phyloP scores from a whole-genome alignment of 2,329 filamentous ascomycete genomes.

The Exophiala dermatitidis region DNA sequence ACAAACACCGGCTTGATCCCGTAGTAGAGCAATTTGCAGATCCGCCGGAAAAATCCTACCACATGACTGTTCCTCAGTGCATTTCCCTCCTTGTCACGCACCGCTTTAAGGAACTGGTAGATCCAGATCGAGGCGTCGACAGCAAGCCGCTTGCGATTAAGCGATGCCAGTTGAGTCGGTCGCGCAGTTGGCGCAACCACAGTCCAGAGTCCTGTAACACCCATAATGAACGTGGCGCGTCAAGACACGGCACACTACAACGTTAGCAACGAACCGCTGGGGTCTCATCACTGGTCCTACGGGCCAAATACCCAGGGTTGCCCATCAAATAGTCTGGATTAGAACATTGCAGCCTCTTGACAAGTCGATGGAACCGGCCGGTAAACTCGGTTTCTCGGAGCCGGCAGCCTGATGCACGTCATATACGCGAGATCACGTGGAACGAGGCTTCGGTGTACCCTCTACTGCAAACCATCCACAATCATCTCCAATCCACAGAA shows the following conservation, averaged over 20 bases:
- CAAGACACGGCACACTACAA: neutral
- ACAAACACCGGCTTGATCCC: constrained; percentile 96
- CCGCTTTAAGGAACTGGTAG: constrained; percentile 97
- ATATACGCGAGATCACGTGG: constrained; percentile 1
- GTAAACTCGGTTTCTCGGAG: neutral
- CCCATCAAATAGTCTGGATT: no score
- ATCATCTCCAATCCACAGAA: no score
- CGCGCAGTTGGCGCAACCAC: constrained; percentile 91
- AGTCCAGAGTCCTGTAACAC: constrained; percentile 96
- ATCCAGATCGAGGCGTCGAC: constrained; percentile 99
- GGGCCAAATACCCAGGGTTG: neutral
- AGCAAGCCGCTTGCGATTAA: constrained; percentile 92
- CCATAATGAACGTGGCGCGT: constrained; percentile 47
- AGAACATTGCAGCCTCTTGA: no score
- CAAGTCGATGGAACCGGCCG: neutral
- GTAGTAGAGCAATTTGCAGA: constrained; percentile 95
- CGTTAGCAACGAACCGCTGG: neutral
- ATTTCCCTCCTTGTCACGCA: constrained; percentile 96
- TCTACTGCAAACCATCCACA: no score
- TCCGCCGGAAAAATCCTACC: constrained; percentile 94
- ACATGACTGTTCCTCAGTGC: constrained; percentile 92
- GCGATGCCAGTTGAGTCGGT: constrained; percentile 89
- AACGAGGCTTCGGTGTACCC: neutral
- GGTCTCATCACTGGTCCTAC: neutral
- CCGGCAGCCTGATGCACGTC: neutral